A percentile compares a stretch with the other conserved stretches of the same genome.
Evolutionary conservation across 2,329 filamentous ascomycete genomes (phyloP).

Genomic region (Aspergillus oerlinghausenensis): DNA sequence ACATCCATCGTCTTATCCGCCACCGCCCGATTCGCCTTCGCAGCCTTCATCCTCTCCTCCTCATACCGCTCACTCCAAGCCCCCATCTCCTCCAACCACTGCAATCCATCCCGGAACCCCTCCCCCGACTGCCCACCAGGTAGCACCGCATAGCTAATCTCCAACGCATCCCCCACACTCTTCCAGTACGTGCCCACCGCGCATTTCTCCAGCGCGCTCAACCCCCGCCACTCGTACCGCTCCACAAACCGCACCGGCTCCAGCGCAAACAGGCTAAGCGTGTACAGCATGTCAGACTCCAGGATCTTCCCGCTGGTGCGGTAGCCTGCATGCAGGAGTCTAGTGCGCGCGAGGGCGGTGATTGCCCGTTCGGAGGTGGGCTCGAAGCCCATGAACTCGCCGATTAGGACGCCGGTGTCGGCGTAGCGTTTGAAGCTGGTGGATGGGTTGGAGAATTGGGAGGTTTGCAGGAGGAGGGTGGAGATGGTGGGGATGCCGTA

Average conservation of each 20-base stretch:
- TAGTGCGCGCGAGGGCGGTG: constrained; percentile 59
- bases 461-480: constrained; percentile 45
- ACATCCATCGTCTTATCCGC: constrained; percentile 59
- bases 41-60: constrained; percentile 50
- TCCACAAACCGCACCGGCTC: constrained; percentile 62
- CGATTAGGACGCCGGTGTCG: constrained; percentile 49
- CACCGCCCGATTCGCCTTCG: constrained; percentile 49
- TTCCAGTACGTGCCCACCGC: constrained; percentile 69
- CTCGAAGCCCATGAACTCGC: constrained; percentile 45
- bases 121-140: constrained; percentile 28
- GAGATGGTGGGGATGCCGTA: constrained; percentile 56
- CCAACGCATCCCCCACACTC: constrained; percentile 64
- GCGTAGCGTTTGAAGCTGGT: constrained; percentile 51
- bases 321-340: constrained; percentile 58
- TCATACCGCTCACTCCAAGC: constrained; percentile 58
- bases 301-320: constrained; percentile 55
- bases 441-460: constrained; percentile 43
- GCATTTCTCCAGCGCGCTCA: constrained; percentile 64
- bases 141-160: constrained; percentile 50
- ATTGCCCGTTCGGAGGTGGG: constrained; percentile 42
- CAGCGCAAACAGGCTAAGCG: constrained; percentile 59
- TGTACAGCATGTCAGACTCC: constrained; percentile 62
- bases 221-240: constrained; percentile 64
- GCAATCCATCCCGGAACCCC: constrained; percentile 48
- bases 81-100: constrained; percentile 50